Base-by-base conservation (phyloP, 352 stramenopile species). In the Globisporangium echinulatum region DNA sequence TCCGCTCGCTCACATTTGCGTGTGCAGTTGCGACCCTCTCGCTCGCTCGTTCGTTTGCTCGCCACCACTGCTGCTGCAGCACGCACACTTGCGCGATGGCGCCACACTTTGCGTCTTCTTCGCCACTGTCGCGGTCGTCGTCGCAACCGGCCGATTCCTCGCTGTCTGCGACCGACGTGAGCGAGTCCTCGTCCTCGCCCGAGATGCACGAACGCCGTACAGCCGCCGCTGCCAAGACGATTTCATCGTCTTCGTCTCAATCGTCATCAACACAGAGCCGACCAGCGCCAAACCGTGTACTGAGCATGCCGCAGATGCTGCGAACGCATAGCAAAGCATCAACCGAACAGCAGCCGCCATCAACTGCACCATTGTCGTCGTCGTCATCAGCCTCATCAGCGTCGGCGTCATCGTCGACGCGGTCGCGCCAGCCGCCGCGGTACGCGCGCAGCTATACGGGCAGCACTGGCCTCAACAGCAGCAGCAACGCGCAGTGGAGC, bases 281-380 rank as follows among this genome's bases (percentile, higher is more conserved):
- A 36, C 46, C 46, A 50, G 46, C 46, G 10, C 13, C 17, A 13
- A 50, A 11, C 46, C 46, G 46, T 14, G 46, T 50, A 13, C 17
- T 52, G 58, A 64, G 58, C 51, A 64, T 64, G 58, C 51, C 58
- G 43, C 58, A 64, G 43, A 46, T 64, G 58, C 47, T 59, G 15
- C 52, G 44, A 14, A 58, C 58, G 50, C 52, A 25, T 40, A 52
- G 49, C 14, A 63, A 61, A 48, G 17, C 36, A 36, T 50, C 47
- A 11, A 48, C 42, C 11, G 42, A 47, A 19, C 17, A 19, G 10
- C 42, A 61, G 47, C 13, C 56, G 38, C 39, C 46, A 39, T 54
- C 55, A 36, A 43, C 42, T 47, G 42, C 42, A 14, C 42, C 42
- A 47, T 10, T 47, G 42, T 47, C 42, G 5, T 7, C 7, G 11